These are phyloP conservation scores for Puccinia horiana DNA, from an alignment of 1,284 basidiomycete species.

Conservation along the genomic window DNA sequence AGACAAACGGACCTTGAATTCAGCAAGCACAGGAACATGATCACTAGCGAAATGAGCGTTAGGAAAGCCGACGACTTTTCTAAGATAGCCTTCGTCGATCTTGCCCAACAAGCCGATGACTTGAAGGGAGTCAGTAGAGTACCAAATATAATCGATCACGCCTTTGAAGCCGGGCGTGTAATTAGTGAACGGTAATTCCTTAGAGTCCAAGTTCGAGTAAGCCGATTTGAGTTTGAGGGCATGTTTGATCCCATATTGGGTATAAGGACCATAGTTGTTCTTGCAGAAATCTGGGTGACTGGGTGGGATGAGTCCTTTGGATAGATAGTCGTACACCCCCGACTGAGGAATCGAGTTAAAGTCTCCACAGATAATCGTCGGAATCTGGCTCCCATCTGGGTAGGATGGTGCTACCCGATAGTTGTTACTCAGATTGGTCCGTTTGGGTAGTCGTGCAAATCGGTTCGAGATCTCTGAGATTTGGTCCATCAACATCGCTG, in stretches of 20 bases:
- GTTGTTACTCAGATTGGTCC: slow-evolving; percentile 58
- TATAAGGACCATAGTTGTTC: slow-evolving; percentile 88
- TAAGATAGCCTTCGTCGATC: slow-evolving; percentile 80
- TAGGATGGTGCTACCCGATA: slow-evolving; percentile 65
- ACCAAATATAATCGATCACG: slow-evolving; percentile 92
- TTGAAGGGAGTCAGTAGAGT: slow-evolving; percentile 74
- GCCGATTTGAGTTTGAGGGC: slow-evolving; percentile 78
- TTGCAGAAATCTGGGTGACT: slow-evolving; percentile 91
- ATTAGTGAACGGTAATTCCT: slow-evolving; percentile 80
- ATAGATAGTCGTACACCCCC: slow-evolving; percentile 89
- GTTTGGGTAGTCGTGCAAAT: slow-evolving; percentile 81
- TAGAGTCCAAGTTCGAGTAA: slow-evolving; percentile 67
- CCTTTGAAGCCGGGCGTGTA: slow-evolving; percentile 69
- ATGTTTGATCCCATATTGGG: slow-evolving; percentile 82
- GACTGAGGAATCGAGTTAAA: slow-evolving; percentile 86
- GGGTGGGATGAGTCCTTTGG: slow-evolving; percentile 67
- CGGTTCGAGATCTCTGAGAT: slow-evolving; percentile 81
- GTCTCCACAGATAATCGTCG: slow-evolving; percentile 87
- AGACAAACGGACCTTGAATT: slow-evolving; percentile 72
- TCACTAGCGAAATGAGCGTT: slow-evolving; percentile 82
- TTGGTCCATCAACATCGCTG: slow-evolving; percentile 87
- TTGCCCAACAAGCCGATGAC: slow-evolving; percentile 84
- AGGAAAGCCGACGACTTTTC: slow-evolving; percentile 92
- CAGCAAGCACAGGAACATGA: slow-evolving; percentile 45
- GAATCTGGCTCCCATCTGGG: slow-evolving; percentile 81